Conservation (phyloP, 176 grass and related monocot genomes). For the Oryza rufipogon region DNA sequence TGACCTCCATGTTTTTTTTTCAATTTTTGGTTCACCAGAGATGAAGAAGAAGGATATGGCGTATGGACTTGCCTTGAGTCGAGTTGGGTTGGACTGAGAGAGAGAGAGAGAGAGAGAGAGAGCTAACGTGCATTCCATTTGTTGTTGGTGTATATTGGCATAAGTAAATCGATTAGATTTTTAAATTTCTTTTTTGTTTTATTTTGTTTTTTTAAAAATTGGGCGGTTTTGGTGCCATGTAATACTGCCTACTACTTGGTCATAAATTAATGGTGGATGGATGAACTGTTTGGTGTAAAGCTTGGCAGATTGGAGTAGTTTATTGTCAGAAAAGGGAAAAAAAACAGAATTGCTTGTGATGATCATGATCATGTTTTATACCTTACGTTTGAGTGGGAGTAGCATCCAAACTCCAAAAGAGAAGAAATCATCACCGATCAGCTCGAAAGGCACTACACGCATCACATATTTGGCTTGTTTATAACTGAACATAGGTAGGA, state of each 20-base stretch:
- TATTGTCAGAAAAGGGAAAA: not conserved
- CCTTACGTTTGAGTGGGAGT: not conserved
- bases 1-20: not conserved
- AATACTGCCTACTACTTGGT: not conserved
- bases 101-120: no score
- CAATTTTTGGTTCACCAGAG: not conserved
- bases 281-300: not conserved
- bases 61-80: not conserved
- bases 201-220: not conserved
- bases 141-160: constrained; percentile 38
- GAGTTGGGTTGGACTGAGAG: not conserved
- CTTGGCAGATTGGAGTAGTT: not conserved
- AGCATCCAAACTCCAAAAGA: not conserved
- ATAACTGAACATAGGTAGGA: not conserved
- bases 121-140: constrained; percentile 14
- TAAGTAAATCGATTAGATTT: constrained; percentile 16
- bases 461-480: not conserved
- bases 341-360: not conserved
- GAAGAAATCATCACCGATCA: not conserved
- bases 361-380: not conserved
- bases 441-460: not conserved
- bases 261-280: not conserved
- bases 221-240: not conserved
- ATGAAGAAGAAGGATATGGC: not conserved
- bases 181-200: not conserved